These are phyloP conservation scores for Sclerotinia minor DNA, from an alignment of 2,329 filamentous ascomycete genomes.

Conservation along the genomic window DNA sequence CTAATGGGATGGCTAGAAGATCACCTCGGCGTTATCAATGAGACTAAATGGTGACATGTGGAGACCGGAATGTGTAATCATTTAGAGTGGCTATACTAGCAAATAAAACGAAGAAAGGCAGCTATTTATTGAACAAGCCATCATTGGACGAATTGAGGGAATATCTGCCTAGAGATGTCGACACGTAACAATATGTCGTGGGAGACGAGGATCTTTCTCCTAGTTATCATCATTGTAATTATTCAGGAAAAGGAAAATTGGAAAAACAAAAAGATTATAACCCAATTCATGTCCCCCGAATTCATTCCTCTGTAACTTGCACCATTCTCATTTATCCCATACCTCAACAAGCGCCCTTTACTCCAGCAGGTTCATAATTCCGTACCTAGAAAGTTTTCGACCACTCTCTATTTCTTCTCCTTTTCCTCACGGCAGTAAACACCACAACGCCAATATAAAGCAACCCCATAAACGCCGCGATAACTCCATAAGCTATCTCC, in stretches of 20 bases:
- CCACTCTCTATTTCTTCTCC: constrained; percentile 3
- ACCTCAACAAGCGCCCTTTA: no score
- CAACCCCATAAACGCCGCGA: constrained; percentile 52
- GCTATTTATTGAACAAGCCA: neutral
- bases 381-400: neutral
- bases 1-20: no score
- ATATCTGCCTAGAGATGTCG: neutral
- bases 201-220: neutral
- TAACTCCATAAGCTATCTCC: constrained; percentile 56
- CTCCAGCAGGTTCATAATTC: neutral
- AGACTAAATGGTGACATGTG: neutral
- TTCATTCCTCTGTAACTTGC: neutral
- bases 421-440: constrained; percentile 27
- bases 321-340: no score
- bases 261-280: neutral
- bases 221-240: neutral
- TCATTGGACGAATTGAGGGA: neutral
- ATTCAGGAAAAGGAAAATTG: no score
- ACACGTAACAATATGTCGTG: no score
- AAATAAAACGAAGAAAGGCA: neutral
- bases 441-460: constrained; percentile 45
- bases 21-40: neutral
- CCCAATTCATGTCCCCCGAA: neutral
- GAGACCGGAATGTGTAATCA: no score
- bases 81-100: no score